phyloP scores from a whole-genome alignment of 352 stramenopile genomes.

The Phytopythium ostracodes region DNA sequence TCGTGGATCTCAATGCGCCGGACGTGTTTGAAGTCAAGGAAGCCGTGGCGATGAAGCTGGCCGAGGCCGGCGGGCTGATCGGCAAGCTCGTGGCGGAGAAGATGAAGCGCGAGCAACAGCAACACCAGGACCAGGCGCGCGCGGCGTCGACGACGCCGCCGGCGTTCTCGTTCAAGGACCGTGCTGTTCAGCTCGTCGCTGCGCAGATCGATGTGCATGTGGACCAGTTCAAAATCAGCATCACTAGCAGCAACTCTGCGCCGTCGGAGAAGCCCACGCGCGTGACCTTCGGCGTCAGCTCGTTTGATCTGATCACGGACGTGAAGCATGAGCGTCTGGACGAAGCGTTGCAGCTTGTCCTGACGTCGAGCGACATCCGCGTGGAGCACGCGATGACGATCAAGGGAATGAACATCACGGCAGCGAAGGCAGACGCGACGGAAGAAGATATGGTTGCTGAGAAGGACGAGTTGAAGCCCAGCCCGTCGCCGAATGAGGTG shows the following conservation, averaged over 20 bases:
- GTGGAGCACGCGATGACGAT: constrained; percentile 45
- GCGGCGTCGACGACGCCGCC: constrained; percentile 13
- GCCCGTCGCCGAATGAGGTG: constrained; percentile 18
- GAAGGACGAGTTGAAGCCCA: constrained; percentile 17
- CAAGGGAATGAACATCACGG: constrained; percentile 44
- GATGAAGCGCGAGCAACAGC: constrained; percentile 25
- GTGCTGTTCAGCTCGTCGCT: constrained; percentile 54
- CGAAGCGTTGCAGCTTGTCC: constrained; percentile 40
- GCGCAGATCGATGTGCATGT: constrained; percentile 57
- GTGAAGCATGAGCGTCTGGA: constrained; percentile 41
- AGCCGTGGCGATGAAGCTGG: constrained; percentile 51
- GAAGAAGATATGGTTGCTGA: constrained; percentile 16
- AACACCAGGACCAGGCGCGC: constrained; percentile 22
- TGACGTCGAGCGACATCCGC: constrained; percentile 47
- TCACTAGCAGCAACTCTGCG: constrained; percentile 25
- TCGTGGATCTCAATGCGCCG: constrained; percentile 39
- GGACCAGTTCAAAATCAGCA: constrained; percentile 31
- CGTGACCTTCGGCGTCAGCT: constrained; percentile 25
- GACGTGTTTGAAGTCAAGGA: constrained; percentile 44
- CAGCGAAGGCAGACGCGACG: constrained; percentile 20
- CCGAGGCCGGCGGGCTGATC: constrained; percentile 35
- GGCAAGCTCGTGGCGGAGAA: constrained; percentile 29
- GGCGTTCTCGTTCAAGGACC: constrained; percentile 55
- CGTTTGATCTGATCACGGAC: constrained; percentile 35
- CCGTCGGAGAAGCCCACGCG: constrained; percentile 30